Percentiles rank a stretch among this genome's conserved stretches.
phyloP scores from a whole-genome alignment of 164 flowering plant species.

The Chimonanthus salicifolius region DNA sequence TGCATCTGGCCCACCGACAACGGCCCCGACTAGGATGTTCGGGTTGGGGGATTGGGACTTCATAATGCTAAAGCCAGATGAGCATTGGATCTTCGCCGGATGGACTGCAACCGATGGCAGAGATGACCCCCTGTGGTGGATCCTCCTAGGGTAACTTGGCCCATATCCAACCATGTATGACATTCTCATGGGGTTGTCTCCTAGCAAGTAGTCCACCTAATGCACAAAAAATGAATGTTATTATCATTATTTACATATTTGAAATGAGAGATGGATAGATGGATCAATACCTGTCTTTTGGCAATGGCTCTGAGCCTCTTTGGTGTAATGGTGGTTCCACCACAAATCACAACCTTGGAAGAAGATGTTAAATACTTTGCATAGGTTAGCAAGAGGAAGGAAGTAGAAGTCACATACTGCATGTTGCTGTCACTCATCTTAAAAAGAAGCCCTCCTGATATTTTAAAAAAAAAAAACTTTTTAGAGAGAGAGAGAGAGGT shows the following conservation, averaged over 20 bases:
- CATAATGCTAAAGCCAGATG: slow-evolving; percentile 49
- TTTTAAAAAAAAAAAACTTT: neutral
- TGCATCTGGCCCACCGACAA: slow-evolving; percentile 79
- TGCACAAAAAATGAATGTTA: neutral
- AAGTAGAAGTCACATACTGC: slow-evolving; percentile 82
- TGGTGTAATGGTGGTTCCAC: slow-evolving; percentile 48
- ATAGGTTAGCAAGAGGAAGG: slow-evolving; percentile 64
- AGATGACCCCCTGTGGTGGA: slow-evolving; percentile 92
- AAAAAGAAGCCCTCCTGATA: slow-evolving; percentile 64
- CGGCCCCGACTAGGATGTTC: slow-evolving; percentile 66
- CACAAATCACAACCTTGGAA: slow-evolving; percentile 50
- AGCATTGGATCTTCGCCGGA: slow-evolving; percentile 75
- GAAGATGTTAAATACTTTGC: slow-evolving; percentile 74
- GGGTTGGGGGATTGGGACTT: slow-evolving; percentile 64
- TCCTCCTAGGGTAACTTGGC: slow-evolving; percentile 58
- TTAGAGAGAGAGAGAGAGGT: slow-evolving; percentile 5
- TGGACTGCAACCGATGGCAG: slow-evolving; percentile 61
- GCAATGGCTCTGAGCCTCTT: slow-evolving; percentile 52
- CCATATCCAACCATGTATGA: slow-evolving; percentile 97
- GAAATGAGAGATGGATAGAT: neutral
- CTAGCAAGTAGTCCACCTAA: slow-evolving; percentile 85
- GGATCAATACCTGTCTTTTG: slow-evolving; percentile 49
- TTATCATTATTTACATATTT: neutral
- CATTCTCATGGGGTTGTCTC: slow-evolving; percentile 81
- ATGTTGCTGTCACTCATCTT: slow-evolving; percentile 70